These are phyloP conservation scores for Solanum chmielewskii DNA, from an alignment of 257 asterid genomes.

Conservation along the genomic window DNA sequence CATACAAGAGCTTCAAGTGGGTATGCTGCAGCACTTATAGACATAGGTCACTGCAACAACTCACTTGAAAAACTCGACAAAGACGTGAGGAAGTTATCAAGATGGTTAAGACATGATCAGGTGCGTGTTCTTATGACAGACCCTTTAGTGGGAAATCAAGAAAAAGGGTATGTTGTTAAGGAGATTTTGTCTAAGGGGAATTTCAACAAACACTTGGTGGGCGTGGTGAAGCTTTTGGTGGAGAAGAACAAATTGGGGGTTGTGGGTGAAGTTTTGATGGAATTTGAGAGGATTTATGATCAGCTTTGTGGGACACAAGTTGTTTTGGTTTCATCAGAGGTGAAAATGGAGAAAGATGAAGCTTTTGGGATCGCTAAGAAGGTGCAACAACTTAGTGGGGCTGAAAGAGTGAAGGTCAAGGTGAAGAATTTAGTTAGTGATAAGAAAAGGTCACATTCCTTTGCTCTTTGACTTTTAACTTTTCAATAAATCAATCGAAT, in stretches of 20 bases:
- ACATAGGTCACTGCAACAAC: constrained; percentile 18
- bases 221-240: constrained; percentile 25
- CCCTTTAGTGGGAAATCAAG: constrained; percentile 13
- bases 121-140: not conserved
- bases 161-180: constrained; percentile 18
- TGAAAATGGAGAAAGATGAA: constrained; percentile 13
- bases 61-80: constrained; percentile 16
- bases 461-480: not conserved
- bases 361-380: constrained; percentile 18
- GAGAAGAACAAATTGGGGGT: constrained; percentile 20
- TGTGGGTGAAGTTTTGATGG: constrained; percentile 26
- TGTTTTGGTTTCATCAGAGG: constrained; percentile 19
- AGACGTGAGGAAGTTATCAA: constrained; percentile 29
- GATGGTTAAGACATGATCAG: constrained; percentile 15
- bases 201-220: constrained; percentile 32
- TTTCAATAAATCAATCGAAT: not conserved
- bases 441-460: not conserved
- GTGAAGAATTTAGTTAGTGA: not conserved
- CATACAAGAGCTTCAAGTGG: constrained; percentile 32
- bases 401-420: constrained; percentile 27
- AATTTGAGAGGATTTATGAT: constrained; percentile 36
- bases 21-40: constrained; percentile 54
- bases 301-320: constrained; percentile 18
- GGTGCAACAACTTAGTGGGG: constrained; percentile 30
- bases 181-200: constrained; percentile 25